Conservation (phyloP, 2,329 filamentous ascomycete genomes). For the Graphilbum fragrans region DNA sequence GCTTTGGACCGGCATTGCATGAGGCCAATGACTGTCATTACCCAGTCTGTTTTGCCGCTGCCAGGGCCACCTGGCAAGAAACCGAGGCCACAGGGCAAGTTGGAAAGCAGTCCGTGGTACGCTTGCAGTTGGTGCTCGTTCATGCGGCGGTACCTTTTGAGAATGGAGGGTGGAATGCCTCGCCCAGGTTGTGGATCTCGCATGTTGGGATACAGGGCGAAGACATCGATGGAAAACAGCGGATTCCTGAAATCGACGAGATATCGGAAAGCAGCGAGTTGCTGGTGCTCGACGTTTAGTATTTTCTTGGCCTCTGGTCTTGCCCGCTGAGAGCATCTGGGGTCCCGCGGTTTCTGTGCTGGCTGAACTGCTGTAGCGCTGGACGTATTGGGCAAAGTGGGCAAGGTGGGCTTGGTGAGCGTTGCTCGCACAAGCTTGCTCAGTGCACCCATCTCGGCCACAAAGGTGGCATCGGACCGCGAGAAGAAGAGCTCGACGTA, state of each 20-base stretch:
- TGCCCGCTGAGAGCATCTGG: too few species aligned
- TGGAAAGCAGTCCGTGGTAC: slow-evolving; percentile 21
- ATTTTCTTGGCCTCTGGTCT: not conserved
- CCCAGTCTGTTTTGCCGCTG: slow-evolving; percentile 35
- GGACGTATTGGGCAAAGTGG: not conserved
- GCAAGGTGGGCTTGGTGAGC: not conserved
- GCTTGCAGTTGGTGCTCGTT: slow-evolving; percentile 25
- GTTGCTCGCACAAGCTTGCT: slow-evolving; percentile 5
- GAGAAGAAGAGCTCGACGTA: slow-evolving; percentile 8
- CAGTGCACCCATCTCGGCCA: slow-evolving; percentile 9
- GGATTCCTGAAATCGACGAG: slow-evolving; percentile 12
- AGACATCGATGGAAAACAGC: slow-evolving; percentile 10
- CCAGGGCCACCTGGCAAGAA: slow-evolving; percentile 35
- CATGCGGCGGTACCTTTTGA: slow-evolving; percentile 18
- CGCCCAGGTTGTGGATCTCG: slow-evolving; percentile 4
- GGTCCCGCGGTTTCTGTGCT: not conserved
- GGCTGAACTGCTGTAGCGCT: not conserved
- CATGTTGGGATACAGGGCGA: slow-evolving; percentile 13
- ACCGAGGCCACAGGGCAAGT: slow-evolving; percentile 28
- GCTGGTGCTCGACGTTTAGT: not conserved
- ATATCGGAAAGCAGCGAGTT: slow-evolving; percentile 12
- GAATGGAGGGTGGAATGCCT: slow-evolving; percentile 7
- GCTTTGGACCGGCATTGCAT: slow-evolving; percentile 13
- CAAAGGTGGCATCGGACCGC: slow-evolving; percentile 9
- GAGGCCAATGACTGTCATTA: slow-evolving; percentile 26